phyloP scores from a whole-genome alignment of 768 basidiomycete species.

The Boletus rex-veris region DNA sequence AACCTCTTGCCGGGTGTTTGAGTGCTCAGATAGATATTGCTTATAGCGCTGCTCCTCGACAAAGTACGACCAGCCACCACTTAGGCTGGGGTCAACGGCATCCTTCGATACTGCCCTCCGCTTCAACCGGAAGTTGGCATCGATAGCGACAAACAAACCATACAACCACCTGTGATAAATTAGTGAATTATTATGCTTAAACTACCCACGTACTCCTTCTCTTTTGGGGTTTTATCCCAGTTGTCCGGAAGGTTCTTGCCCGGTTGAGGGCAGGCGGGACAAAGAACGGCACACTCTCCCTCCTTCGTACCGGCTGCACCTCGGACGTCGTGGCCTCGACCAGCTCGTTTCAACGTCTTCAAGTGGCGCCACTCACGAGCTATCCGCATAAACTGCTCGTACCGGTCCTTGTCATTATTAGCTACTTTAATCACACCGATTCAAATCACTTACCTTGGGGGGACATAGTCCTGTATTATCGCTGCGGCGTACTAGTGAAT shows the following conservation, averaged over 20 bases:
- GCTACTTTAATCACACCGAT: no score
- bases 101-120: not conserved
- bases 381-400: not conserved
- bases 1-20: no score
- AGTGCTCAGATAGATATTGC: not conserved
- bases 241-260: not conserved
- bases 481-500: accelerated
- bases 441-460: no score
- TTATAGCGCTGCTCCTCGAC: not conserved
- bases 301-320: not conserved
- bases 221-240: not conserved
- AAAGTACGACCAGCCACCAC: not conserved
- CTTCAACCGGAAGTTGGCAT: constrained; percentile 1
- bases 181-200: no score
- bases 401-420: not conserved
- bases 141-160: not conserved
- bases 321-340: not conserved
- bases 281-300: not conserved
- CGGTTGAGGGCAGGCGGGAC: not conserved
- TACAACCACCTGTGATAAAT: not conserved
- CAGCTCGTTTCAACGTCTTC: not conserved
- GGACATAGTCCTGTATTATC: not conserved
- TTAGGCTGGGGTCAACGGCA: not conserved
- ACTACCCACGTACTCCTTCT: no score
- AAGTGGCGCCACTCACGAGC: not conserved